Evolutionary conservation across 306 rosid species (phyloP), one percentile per base, ranked within the genome.

Genomic region (Cicer bijugum): DNA sequence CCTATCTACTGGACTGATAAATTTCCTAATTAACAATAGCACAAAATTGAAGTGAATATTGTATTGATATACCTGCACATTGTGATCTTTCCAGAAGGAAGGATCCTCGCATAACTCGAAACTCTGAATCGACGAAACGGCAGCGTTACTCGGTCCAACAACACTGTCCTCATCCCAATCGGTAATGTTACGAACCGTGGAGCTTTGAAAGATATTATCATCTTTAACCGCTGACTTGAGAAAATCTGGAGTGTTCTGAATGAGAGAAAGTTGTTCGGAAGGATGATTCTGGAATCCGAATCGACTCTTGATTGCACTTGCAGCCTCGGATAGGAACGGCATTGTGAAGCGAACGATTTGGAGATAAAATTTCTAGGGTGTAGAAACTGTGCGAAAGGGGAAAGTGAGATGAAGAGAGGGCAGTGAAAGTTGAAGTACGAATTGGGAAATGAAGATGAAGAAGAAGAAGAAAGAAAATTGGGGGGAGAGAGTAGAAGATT

Each of bases 51-150:
- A 28, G 35, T 28, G 35, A 28, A 28, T 28, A 3, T 62, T 5
- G 62, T 63, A 52, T 1, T 1, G 1, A 28, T 14, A 5, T 83
- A 94, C 99, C 97, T 94, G 99, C 38, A 94, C 99, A 72, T 91
- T 94, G 79, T 91, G 96, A 68, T 94, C 99, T 80, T 87, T 90
- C 99, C 99, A 94, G 82, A 94, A 94, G 33, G 97, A 85, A 12
- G 99, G 97, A 50, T 94, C 99, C 38, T 94, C 97, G 2, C 6
- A 37, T 28, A 94, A 46, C 84, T 94, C 99, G 56, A 91, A 94
- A 82, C 87, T 86, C 61, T 84, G 92, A 66, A 69, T 60, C 0
- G 90, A 81, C 9, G 88, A 78, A 74, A 78, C 83, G 37, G 78
- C 84, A 38, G 78, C 43, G 69, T 69, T 67, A 62, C 82, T 38